Evolutionary conservation across 306 rosid genomes (phyloP).

Genomic region (Senna tora): DNA sequence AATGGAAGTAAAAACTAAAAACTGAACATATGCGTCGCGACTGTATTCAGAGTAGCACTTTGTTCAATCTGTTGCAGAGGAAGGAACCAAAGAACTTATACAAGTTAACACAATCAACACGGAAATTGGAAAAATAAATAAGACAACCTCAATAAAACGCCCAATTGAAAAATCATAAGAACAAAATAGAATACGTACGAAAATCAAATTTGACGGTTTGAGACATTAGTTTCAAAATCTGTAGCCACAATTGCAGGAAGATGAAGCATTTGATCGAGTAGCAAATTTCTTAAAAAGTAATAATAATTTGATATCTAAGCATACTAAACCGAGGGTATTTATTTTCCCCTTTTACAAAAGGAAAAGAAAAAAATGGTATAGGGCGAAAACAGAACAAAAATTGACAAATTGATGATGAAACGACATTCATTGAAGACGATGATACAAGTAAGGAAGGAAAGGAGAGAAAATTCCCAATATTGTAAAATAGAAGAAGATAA

Average conservation of each 20-base stretch:
- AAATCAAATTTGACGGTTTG: slow-evolving; percentile 12
- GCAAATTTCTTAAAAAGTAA: slow-evolving; percentile 24
- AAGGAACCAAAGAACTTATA: neutral
- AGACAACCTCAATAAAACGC: slow-evolving; percentile 16
- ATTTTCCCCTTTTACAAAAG: neutral
- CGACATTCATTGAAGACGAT: slow-evolving; percentile 41
- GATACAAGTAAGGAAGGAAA: neutral
- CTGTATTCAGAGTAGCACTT: slow-evolving; percentile 17
- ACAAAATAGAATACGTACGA: slow-evolving; percentile 26
- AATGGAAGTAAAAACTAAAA: neutral
- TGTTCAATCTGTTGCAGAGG: slow-evolving; percentile 21
- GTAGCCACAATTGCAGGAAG: slow-evolving; percentile 13
- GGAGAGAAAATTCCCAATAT: neutral
- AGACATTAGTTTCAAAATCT: slow-evolving; percentile 1
- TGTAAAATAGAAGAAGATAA: neutral
- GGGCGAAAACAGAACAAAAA: slow-evolving; percentile 26
- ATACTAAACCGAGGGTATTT: neutral
- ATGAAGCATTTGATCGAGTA: neutral
- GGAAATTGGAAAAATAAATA: neutral
- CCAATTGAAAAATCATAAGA: neutral
- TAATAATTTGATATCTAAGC: slow-evolving; percentile 27
- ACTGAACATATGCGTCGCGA: neutral
- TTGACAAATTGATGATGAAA: slow-evolving; percentile 29
- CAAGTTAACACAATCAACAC: neutral
- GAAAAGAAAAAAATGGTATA: slow-evolving; percentile 11